Evolutionary conservation across 352 stramenopile genomes (phyloP), one percentile per base, ranked within the genome.

Genomic region (Pythium plurisporium): DNA sequence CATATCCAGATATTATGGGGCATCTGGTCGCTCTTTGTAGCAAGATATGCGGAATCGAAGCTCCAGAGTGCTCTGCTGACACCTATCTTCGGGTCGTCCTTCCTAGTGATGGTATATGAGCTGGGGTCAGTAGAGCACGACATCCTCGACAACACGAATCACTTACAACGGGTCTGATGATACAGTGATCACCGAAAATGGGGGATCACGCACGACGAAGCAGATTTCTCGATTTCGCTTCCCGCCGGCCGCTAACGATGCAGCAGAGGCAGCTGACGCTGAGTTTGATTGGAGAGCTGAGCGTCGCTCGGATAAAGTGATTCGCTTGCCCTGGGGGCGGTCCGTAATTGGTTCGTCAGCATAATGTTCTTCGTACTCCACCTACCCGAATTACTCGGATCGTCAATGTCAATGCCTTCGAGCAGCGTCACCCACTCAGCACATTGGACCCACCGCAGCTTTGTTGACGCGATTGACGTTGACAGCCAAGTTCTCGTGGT

Each of bases 1-100:
- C 84, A 94, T 22, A 94, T 82, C 84, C 84, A 94, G 27, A 94
- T 72, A 43, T 91, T 89, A 53, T 89, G 82, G 14, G 84, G 81
- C 79, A 91, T 94, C 22, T 86, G 70, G 33, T 94, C 84, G 34
- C 81, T 91, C 63, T 82, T 90, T 5, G 84, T 89, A 20, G 74
- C 84, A 34, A 92, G 42, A 64, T 83, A 90, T 31, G 70, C 59
- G 11, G 82, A 85, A 44, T 94, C 76, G 17, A 63, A 66, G 55
- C 78, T 91, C 83, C 83, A 93, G 15, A 73, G 27, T 14, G 79
- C 71, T 30, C 79, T 71, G 29, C 79, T 82, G 30, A 93, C 68
- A 43, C 83, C 83, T 56, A 93, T 79, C 38, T 79, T 86, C 0
- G 79, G 81, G 53, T 85, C 82, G 40, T 88, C 76, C 59, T 79